Percentiles rank a stretch among this genome's conserved stretches.
Conservation (phyloP, 179 eudicot species). For the Nepenthes alata region DNA sequence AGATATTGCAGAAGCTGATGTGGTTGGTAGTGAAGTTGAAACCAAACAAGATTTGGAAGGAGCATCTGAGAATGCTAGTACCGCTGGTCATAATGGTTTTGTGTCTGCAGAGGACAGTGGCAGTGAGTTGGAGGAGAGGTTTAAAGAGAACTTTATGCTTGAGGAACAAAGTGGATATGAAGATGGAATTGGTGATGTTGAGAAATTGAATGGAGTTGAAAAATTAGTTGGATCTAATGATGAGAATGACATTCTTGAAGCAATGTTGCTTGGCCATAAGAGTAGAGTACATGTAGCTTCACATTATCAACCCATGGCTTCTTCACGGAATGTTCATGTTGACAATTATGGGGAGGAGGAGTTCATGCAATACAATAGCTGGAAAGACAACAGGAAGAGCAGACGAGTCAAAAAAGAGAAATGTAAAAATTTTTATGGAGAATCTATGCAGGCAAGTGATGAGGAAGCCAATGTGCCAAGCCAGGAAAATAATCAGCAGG, state of each 20-base stretch:
- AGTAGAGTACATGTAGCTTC: slow-evolving; percentile 21
- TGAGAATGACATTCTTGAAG: slow-evolving; percentile 51
- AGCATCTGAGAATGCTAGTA: slow-evolving; percentile 12
- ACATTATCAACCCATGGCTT: slow-evolving; percentile 9
- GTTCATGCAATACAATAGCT: slow-evolving; percentile 48
- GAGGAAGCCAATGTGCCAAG: slow-evolving; percentile 9
- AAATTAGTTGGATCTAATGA: slow-evolving; percentile 29
- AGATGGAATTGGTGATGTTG: slow-evolving; percentile 21
- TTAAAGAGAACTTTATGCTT: slow-evolving; percentile 27
- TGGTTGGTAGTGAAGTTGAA: slow-evolving; percentile 7
- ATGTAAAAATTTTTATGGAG: slow-evolving; percentile 30
- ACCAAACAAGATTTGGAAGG: slow-evolving; percentile 5
- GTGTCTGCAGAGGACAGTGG: slow-evolving; percentile 33
- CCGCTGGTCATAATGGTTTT: slow-evolving; percentile 15
- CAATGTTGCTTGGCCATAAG: slow-evolving; percentile 54
- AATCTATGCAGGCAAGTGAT: slow-evolving; percentile 17
- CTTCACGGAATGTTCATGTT: slow-evolving; percentile 5
- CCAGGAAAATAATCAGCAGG: slow-evolving; percentile 17
- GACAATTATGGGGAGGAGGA: slow-evolving; percentile 31
- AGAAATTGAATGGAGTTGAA: slow-evolving; percentile 10
- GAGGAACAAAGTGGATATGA: slow-evolving; percentile 24
- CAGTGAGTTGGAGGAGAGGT: slow-evolving; percentile 37
- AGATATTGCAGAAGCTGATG: slow-evolving; percentile 13
- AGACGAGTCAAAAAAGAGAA: slow-evolving; percentile 52
- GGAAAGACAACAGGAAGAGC: slow-evolving; percentile 49